Base-by-base conservation (phyloP, 2,329 filamentous ascomycete genomes). In the Karstenula rhodostoma region DNA sequence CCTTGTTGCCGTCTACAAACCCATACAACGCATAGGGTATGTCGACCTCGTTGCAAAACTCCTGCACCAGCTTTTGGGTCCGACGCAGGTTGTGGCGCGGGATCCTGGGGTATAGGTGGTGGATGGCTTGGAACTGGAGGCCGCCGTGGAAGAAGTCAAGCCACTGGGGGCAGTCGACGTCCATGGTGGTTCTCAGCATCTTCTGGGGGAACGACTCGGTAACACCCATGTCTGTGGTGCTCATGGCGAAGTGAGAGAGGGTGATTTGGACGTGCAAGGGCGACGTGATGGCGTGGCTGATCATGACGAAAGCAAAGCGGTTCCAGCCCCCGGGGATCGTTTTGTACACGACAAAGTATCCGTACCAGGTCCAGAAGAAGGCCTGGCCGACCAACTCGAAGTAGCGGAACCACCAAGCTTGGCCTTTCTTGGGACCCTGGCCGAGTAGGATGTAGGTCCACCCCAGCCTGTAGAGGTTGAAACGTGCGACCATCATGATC, bases 231-330 rank as follows among this genome's bases (percentile, higher is more conserved):
- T 90, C 87, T 0, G 85, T 79, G 2, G 87, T 90, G 25, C 86
- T 87, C 89, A 91, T 92, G 61, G 86, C 89, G 82, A 89, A 91
- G 77, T 92, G 89, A 1, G 86, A 89, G 9, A 91, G 84, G 0
- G 89, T 91, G 73, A 92, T 90, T 68, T 91, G 89, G 1, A 91
- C 83, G 72, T 92, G 89, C 23, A 91, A 82, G 0, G 88, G 88
- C 82, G 89, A 87, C 32, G 88, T 89, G 70, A 89, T 77, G 50
- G 87, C 83, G 75, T 91, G 89, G 29, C 84, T 87, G 56, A 90
- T 79, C 43, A 91, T 76, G 2, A 91, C 83, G 66, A 89, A 92
- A 52, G 79, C 73, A 59, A 91, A 79, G 25, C 88, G 87, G 23
- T 81, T 81, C 59, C 80, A 80, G 79, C 82, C 86, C 54, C 81